Evolutionary conservation across 495 filamentous ascomycete species (phyloP), one percentile per base, ranked within the genome.

Genomic region (Trichoderma virens): DNA sequence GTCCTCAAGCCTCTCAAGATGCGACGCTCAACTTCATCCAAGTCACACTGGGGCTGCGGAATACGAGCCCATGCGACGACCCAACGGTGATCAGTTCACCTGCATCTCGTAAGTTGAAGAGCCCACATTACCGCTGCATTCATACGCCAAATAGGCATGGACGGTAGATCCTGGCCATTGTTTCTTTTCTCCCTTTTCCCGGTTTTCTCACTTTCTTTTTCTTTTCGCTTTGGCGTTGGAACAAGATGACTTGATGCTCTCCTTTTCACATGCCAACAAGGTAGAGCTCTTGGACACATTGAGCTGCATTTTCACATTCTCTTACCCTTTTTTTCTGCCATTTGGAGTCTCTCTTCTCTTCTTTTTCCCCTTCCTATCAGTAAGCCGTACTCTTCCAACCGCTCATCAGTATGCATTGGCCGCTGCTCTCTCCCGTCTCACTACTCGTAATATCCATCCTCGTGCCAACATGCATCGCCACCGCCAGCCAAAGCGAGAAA

Each of bases 31-130:
- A 35, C 34, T 35, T 35, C 34, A 6, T 7, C 13, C 34, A 35
- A 13, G 34, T 35, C 34, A 35, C 34, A 35, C 39, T 54, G 20
- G n/a, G 16, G 45, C 45, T 16, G n/a, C 45, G 13, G 20, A 56
- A 56, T 56, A 56, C 51, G 51, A 56, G 51, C 25, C 51, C 51
- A 56, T 56, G 45, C 9, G 20, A 20, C 43, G 20, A 11, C 51
- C 47, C 51, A 56, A 56, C 51, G 30, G 51, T 25, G 27, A 56
- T 47, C 51, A 30, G 51, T 30, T 56, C 51, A 56, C 6, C 51
- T 27, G 27, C 9, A 30, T 30, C 20, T n/a, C 51, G 51, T 14
- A 28, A 30, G 25, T 30, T 56, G 23, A 16, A 11, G 11, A 56
- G 51, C 25, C 51, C 51, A 56, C 51, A 56, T 23, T 20, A 20